Evolutionary conservation across 148 eudicot species (phyloP).

Genomic region (Persicaria maculosa): DNA sequence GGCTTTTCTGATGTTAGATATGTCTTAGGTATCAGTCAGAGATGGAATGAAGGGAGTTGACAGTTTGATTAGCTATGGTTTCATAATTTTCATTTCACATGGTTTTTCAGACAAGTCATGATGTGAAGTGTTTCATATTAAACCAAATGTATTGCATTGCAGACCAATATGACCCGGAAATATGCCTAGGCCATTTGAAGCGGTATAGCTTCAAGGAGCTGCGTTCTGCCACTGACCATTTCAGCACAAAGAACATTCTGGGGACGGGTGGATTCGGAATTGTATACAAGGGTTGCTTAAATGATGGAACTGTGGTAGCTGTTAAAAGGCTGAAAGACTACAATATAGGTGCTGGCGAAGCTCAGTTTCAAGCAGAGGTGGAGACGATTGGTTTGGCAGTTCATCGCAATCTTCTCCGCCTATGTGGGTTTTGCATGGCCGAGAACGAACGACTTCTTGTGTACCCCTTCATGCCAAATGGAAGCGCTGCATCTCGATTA

Average conservation of each 20-base stretch:
- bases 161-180: conserved; percentile 11
- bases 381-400: conserved; percentile 20
- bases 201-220: conserved; percentile 19
- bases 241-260: conserved; percentile 18
- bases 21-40: too few relatives aligned
- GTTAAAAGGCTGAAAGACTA: conserved; percentile 22
- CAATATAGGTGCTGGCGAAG: conserved; percentile 17
- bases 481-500: conserved; percentile 21
- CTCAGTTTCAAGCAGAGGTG: conserved; percentile 17
- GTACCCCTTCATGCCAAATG: conserved; percentile 21
- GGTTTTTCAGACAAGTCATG: too few relatives aligned
- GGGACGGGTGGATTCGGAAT: conserved; percentile 21
- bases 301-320: conserved; percentile 18
- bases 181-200: conserved; percentile 20
- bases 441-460: conserved; percentile 22
- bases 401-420: conserved; percentile 22
- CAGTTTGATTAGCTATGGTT: too few relatives aligned
- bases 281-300: conserved; percentile 19
- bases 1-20: background rate
- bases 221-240: conserved; percentile 19
- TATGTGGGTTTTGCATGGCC: conserved; percentile 19
- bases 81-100: too few relatives aligned
- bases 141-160: background rate
- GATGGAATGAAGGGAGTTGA: too few relatives aligned
- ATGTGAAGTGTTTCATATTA: background rate